phyloP scores from a whole-genome alignment of 352 stramenopile species.

The Pythium myriotylum region DNA sequence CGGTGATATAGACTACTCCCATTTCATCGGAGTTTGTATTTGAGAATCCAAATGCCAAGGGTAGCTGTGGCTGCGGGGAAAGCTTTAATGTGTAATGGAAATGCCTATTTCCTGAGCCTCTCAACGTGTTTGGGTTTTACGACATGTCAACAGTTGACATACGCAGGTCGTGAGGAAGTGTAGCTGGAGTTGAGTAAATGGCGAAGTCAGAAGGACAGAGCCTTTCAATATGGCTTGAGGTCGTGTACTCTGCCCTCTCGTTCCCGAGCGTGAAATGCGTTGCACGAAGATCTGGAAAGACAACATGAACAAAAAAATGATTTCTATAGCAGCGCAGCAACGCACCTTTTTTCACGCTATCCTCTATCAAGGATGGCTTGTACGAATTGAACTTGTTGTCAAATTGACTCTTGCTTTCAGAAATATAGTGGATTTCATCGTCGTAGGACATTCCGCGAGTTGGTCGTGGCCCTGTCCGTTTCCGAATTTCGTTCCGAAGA shows the following conservation, averaged over 20 bases:
- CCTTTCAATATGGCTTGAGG: conserved; percentile 63
- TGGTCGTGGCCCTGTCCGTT: conserved; percentile 52
- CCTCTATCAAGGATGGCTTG: conserved; percentile 77
- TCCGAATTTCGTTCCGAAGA: conserved; percentile 68
- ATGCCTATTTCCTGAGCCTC: too few species aligned
- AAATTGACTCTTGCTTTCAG: conserved; percentile 69
- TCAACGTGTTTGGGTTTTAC: conserved; percentile 3
- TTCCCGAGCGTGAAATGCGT: conserved; percentile 78
- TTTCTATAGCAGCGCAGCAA: not conserved
- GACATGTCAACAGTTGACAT: conserved; percentile 76
- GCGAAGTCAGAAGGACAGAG: conserved; percentile 62
- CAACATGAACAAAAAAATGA: not conserved
- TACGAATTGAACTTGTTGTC: conserved; percentile 72
- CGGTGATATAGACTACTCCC: conserved; percentile 86
- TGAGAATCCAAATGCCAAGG: conserved; percentile 99
- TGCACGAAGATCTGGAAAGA: conserved; percentile 58
- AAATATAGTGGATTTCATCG: conserved; percentile 79
- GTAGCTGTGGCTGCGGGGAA: conserved; percentile 98
- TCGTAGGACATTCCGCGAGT: conserved; percentile 75
- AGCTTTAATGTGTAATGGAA: conserved; percentile 97
- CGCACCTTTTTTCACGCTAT: conserved; percentile 74
- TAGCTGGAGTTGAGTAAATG: conserved; percentile 45
- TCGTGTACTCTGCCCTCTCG: conserved; percentile 67
- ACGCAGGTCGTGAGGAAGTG: conserved; percentile 60
- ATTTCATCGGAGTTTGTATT: conserved; percentile 99